These are phyloP conservation scores for Scleroderma bovista DNA, from an alignment of 768 basidiomycete genomes.

Conservation along the genomic window DNA sequence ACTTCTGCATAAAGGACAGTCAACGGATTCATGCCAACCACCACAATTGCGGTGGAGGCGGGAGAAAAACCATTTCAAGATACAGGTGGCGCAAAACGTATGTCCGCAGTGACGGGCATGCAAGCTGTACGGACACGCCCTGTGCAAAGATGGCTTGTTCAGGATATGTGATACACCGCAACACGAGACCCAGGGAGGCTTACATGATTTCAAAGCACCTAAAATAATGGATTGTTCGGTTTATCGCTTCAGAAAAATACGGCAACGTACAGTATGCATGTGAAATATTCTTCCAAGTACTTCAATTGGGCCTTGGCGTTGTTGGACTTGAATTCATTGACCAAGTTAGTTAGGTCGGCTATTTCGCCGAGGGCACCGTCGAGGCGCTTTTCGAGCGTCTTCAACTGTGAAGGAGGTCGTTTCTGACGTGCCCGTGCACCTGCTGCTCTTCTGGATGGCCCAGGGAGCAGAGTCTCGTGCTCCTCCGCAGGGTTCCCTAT, in stretches of 20 bases:
- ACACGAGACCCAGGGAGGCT: conserved; percentile 8
- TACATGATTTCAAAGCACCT: conserved; percentile 64
- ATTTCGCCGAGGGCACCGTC: conserved; percentile 35
- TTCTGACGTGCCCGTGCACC: conserved; percentile 33
- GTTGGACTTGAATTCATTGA: conserved; percentile 35
- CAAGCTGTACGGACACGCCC: conserved; percentile 52
- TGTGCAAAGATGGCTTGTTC: conserved; percentile 7
- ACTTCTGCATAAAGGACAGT: conserved; percentile 64
- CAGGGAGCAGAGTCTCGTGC: background rate
- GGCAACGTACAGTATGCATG: conserved; percentile 53
- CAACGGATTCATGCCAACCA: conserved; percentile 61
- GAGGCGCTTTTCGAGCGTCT: conserved; percentile 40
- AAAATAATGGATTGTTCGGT: conserved; percentile 8
- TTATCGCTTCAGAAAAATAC: conserved; percentile 2
- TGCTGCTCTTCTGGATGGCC: background rate
- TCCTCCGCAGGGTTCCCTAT: background rate
- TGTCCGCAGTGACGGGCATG: conserved; percentile 58
- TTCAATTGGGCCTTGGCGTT: conserved; percentile 34
- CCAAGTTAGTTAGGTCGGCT: conserved; percentile 35
- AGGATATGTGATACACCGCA: too few species aligned
- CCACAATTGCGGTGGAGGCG: conserved; percentile 58
- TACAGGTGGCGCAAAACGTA: conserved; percentile 62
- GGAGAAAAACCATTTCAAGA: conserved; percentile 66
- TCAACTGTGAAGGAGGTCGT: conserved; percentile 28
- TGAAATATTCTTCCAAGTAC: conserved; percentile 57